These are phyloP conservation scores for Symbiodinium natans DNA, from an alignment of 73 alveolate species.

Conservation along the genomic window DNA sequence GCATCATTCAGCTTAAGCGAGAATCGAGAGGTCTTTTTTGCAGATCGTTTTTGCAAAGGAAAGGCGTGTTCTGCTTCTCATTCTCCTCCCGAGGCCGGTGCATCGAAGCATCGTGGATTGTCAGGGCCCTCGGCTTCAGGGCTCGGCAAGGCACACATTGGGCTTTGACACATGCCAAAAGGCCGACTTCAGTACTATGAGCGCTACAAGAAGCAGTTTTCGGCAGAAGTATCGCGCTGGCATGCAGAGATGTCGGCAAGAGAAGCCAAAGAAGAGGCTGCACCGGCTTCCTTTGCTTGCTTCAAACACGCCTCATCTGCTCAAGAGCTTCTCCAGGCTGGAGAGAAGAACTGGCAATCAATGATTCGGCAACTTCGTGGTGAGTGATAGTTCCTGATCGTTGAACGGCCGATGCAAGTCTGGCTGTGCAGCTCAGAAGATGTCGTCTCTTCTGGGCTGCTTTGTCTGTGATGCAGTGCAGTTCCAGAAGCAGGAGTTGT, in stretches of 20 bases:
- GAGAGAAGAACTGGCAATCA: conserved; percentile 77
- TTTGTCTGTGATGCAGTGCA: too few relatives aligned
- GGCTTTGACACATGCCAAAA: too few relatives aligned
- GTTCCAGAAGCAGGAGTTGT: neutral
- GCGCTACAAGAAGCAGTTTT: conserved; percentile 50
- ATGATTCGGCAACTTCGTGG: conserved; percentile 80
- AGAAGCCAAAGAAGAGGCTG: conserved; percentile 80
- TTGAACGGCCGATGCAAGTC: too few relatives aligned
- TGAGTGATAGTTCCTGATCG: neutral
- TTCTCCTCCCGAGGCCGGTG: conserved; percentile 19
- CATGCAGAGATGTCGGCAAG: conserved; percentile 65
- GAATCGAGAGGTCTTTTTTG: too few relatives aligned
- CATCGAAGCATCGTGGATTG: conserved; percentile 61
- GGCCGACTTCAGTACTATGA: conserved; percentile 62
- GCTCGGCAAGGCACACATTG: too few relatives aligned
- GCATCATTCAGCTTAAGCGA: too few relatives aligned
- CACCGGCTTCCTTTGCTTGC: neutral
- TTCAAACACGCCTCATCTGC: neutral
- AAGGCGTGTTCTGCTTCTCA: too few relatives aligned
- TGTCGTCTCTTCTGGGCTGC: neutral
- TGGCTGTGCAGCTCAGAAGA: neutral
- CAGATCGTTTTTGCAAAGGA: too few relatives aligned
- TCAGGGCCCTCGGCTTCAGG: too few relatives aligned
- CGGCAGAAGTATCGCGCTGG: conserved; percentile 51
- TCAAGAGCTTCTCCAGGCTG: neutral